A percentile compares a stretch with the other conserved stretches of the same genome.
phyloP scores from a whole-genome alignment of 208 protist genomes.

The Strigomonas culicis region DNA sequence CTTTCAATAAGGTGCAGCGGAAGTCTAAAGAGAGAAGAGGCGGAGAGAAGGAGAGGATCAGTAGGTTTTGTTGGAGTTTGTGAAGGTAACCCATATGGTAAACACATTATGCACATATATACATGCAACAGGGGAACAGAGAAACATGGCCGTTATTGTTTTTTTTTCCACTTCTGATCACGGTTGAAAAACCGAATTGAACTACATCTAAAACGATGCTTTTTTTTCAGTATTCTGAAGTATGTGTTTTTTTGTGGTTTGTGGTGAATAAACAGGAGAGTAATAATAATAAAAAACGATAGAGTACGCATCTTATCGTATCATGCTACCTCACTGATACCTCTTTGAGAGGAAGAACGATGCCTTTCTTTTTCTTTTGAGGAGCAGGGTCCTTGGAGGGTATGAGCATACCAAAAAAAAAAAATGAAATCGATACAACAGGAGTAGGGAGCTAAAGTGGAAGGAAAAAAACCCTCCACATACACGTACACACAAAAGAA shows the following conservation, averaged over 20 bases:
- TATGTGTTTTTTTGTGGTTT: conserved; percentile 14
- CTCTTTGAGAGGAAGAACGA: background rate
- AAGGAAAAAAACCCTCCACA: conserved; percentile 5
- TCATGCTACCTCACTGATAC: background rate
- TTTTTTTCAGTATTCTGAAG: background rate
- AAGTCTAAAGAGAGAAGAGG: conserved; percentile 1
- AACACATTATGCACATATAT: too few relatives aligned
- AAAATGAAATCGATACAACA: too few relatives aligned
- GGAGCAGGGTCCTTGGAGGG: background rate
- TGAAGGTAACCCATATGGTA: background rate
- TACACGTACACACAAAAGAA: background rate
- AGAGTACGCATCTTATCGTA: too few relatives aligned
- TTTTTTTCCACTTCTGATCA: background rate
- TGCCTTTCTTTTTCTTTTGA: conserved; percentile 18
- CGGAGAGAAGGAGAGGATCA: background rate
- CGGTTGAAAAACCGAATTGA: background rate
- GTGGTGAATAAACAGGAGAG: background rate
- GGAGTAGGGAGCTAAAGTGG: conserved; percentile 5
- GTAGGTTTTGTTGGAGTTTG: too few relatives aligned
- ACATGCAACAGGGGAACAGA: too few relatives aligned
- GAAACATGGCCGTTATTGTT: too few relatives aligned
- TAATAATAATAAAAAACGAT: too few relatives aligned
- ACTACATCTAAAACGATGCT: background rate
- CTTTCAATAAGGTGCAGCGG: background rate
- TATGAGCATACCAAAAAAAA: conserved; percentile 11